A percentile compares a stretch with the other conserved stretches of the same genome.
phyloP scores from a whole-genome alignment of 495 filamentous ascomycete species.

The Hyaloscypha hepaticicola region DNA sequence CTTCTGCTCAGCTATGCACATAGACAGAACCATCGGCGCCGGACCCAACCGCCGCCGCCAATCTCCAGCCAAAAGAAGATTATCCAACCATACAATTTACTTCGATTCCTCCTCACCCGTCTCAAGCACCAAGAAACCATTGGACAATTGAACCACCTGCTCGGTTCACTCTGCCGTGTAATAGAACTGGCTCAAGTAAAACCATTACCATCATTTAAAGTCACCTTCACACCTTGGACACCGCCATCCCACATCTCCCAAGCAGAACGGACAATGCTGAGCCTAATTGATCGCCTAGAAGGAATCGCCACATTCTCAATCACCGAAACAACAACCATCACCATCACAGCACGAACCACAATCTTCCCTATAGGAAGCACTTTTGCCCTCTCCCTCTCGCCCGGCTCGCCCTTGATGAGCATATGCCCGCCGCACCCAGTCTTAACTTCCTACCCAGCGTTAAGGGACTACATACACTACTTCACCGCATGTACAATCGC shows the following conservation, averaged over 20 bases:
- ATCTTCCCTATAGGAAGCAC: slow-evolving; percentile 39
- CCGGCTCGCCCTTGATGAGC: slow-evolving; percentile 42
- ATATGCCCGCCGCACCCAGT: slow-evolving; percentile 15
- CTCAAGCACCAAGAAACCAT: slow-evolving; percentile 56
- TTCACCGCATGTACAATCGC: slow-evolving; percentile 25
- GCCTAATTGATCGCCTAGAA: slow-evolving; percentile 44
- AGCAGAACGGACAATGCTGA: slow-evolving; percentile 42
- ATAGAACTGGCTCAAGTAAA: slow-evolving; percentile 44
- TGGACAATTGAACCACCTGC: slow-evolving; percentile 38
- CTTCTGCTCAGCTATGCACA: slow-evolving; percentile 74
- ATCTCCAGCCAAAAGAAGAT: slow-evolving; percentile 50
- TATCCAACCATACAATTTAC: slow-evolving; percentile 55
- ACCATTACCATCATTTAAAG: neutral
- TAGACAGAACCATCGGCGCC: slow-evolving; percentile 60
- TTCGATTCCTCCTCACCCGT: slow-evolving; percentile 64
- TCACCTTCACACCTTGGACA: slow-evolving; percentile 18
- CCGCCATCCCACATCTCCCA: slow-evolving; percentile 11
- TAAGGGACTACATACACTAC: slow-evolving; percentile 28
- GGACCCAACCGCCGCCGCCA: slow-evolving; percentile 60
- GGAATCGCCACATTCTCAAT: slow-evolving; percentile 43
- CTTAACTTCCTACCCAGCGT: neutral
- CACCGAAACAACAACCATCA: slow-evolving; percentile 40
- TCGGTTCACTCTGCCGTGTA: slow-evolving; percentile 39
- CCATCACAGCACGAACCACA: slow-evolving; percentile 30
- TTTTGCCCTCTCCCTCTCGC: slow-evolving; percentile 41